phyloP scores from a whole-genome alignment of 2,329 filamentous ascomycete species.

The Calonectria fujianensis region DNA sequence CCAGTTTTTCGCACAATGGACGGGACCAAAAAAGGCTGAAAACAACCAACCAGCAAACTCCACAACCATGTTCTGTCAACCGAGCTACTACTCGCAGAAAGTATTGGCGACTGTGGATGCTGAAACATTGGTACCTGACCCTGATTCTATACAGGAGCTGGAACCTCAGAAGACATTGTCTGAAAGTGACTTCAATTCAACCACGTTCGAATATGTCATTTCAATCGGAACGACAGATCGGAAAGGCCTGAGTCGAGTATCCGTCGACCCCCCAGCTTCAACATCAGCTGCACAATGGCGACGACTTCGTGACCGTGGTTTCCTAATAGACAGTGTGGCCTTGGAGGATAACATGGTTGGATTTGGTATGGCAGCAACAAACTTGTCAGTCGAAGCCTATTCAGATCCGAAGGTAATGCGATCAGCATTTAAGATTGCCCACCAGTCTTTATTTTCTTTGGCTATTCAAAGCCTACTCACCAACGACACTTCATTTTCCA shows the following conservation, averaged over 20 bases:
- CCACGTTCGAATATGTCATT: slow-evolving; percentile 59
- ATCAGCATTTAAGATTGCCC: slow-evolving; percentile 49
- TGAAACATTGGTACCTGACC: not conserved
- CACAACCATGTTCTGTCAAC: slow-evolving; percentile 65
- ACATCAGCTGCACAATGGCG: slow-evolving; percentile 52
- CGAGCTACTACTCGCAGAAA: slow-evolving; percentile 66
- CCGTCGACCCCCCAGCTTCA: slow-evolving; percentile 52
- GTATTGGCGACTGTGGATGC: slow-evolving; percentile 63
- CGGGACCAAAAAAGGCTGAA: not conserved
- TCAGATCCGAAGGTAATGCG: slow-evolving; percentile 31
- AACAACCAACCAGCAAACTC: slow-evolving; percentile 46
- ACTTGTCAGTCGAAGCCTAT: slow-evolving; percentile 38
- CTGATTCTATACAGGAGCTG: slow-evolving; percentile 21
- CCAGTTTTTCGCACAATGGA: slow-evolving; percentile 61
- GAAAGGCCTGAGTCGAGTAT: not conserved
- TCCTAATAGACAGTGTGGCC: slow-evolving; percentile 38
- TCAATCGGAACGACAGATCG: slow-evolving; percentile 51
- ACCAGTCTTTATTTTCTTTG: slow-evolving; percentile 57
- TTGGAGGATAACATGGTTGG: slow-evolving; percentile 58
- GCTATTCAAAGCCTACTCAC: slow-evolving; percentile 47
- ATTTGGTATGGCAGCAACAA: slow-evolving; percentile 54
- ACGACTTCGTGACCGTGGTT: slow-evolving; percentile 17
- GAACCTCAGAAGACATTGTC: slow-evolving; percentile 41
- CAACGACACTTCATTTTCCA: slow-evolving; percentile 39
- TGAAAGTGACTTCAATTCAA: slow-evolving; percentile 58